phyloP scores from a whole-genome alignment of 2,329 filamentous ascomycete species.

The Domatiomyces catenatus region DNA sequence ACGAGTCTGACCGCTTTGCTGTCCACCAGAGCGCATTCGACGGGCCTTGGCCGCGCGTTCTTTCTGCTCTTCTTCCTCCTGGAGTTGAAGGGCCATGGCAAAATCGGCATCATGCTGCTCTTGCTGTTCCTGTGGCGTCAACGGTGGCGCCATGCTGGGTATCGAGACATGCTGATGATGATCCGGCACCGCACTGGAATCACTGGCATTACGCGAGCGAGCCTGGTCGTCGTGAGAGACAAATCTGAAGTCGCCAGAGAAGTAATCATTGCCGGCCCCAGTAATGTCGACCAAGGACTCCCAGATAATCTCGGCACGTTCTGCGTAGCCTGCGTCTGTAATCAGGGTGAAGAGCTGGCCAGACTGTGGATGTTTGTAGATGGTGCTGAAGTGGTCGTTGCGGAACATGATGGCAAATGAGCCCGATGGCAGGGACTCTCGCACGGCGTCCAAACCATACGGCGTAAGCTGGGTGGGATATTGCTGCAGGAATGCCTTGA shows the following conservation, averaged over 20 bases:
- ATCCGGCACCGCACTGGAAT: conserved; percentile 1
- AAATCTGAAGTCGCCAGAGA: conserved; percentile 75
- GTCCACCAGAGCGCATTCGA: conserved; percentile 1
- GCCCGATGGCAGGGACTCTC: conserved; percentile 54
- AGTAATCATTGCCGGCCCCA: conserved; percentile 67
- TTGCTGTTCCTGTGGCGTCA: conserved; percentile 42
- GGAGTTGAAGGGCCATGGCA: conserved; percentile 76
- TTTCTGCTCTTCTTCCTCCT: conserved; percentile 68
- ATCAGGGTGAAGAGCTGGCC: conserved; percentile 67
- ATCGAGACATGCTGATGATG: conserved; percentile 8
- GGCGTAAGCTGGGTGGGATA: conserved; percentile 79
- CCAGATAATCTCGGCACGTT: conserved; percentile 87
- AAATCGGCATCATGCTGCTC: conserved; percentile 58
- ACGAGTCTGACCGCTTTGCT: not conserved
- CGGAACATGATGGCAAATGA: conserved; percentile 83
- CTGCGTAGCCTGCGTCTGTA: conserved; percentile 80
- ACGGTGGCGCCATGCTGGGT: conserved; percentile 6
- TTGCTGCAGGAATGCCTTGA: conserved; percentile 62
- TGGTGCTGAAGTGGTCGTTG: conserved; percentile 90
- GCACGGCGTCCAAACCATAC: conserved; percentile 62
- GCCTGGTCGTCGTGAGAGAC: conserved; percentile 46
- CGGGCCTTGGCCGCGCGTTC: conserved; percentile 13
- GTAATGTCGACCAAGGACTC: conserved; percentile 82
- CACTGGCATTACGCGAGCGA: conserved; percentile 7
- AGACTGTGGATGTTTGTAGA: conserved; percentile 75